Evolutionary conservation across 2,329 filamentous ascomycete genomes (phyloP).

Genomic region (Chrysoporthe puriensis): DNA sequence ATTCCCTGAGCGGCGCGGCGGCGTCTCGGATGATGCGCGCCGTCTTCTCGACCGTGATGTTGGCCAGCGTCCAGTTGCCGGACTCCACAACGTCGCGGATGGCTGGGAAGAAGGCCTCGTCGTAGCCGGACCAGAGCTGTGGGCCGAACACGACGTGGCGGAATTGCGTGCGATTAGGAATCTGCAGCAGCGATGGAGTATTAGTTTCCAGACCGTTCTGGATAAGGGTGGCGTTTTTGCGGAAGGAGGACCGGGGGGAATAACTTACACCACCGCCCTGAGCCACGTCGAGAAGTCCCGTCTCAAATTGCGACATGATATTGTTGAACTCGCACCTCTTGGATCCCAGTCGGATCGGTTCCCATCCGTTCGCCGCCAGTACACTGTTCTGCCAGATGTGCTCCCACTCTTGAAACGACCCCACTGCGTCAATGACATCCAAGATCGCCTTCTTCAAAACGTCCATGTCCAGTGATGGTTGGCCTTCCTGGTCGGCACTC

Average conservation of each 20-base stretch:
- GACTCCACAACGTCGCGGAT: slow-evolving; percentile 78
- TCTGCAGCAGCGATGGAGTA: slow-evolving; percentile 46
- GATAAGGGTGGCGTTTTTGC: neutral
- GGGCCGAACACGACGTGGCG: slow-evolving; percentile 92
- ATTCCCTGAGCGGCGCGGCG: slow-evolving; percentile 37
- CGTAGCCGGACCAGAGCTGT: slow-evolving; percentile 72
- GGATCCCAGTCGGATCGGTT: slow-evolving; percentile 68
- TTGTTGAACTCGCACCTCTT: slow-evolving; percentile 77
- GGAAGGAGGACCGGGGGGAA: slow-evolving; percentile 15
- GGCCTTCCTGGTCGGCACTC: slow-evolving; percentile 44
- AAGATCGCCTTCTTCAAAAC: slow-evolving; percentile 66
- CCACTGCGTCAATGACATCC: slow-evolving; percentile 61
- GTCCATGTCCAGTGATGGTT: slow-evolving; percentile 53
- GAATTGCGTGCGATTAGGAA: slow-evolving; percentile 88
- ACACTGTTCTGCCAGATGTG: slow-evolving; percentile 75
- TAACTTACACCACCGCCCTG: slow-evolving; percentile 72
- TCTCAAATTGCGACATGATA: slow-evolving; percentile 81
- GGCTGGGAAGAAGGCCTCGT: slow-evolving; percentile 76
- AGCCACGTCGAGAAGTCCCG: slow-evolving; percentile 77
- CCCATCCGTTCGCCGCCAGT: slow-evolving; percentile 73
- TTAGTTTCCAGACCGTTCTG: neutral
- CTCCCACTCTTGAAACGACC: slow-evolving; percentile 76
- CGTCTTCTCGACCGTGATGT: slow-evolving; percentile 71
- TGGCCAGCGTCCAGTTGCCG: slow-evolving; percentile 70
- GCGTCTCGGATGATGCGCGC: slow-evolving; percentile 69